Conservation (phyloP, 2,329 filamentous ascomycete species). For the Rhynchosporium agropyri region DNA sequence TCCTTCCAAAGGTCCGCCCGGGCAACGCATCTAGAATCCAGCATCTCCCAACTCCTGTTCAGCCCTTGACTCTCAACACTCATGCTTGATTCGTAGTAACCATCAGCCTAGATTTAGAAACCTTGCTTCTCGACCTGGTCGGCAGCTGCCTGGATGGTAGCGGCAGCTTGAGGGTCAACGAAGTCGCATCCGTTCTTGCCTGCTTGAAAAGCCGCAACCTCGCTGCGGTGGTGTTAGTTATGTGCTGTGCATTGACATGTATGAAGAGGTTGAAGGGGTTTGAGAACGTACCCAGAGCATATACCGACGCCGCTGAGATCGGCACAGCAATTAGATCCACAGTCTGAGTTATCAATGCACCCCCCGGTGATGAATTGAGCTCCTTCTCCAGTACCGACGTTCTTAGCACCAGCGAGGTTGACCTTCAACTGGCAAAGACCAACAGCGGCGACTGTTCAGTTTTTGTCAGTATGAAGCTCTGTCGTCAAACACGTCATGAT, state of each 20-base stretch:
- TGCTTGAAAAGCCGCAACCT: constrained; percentile 44
- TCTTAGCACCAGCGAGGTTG: constrained; percentile 43
- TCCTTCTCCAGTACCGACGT: constrained; percentile 43
- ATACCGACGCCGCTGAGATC: constrained; percentile 41
- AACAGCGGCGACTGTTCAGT: constrained; percentile 39
- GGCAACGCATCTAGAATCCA: constrained; percentile 8
- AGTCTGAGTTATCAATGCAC: constrained; percentile 44
- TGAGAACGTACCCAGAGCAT: constrained; percentile 39
- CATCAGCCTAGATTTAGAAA: constrained; percentile 35
- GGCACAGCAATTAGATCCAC: constrained; percentile 43
- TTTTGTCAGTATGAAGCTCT: constrained; percentile 8
- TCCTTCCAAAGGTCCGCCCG: constrained; percentile 11
- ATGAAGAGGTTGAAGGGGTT: too few species aligned
- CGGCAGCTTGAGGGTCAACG: constrained; percentile 43
- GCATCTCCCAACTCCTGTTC: constrained; percentile 9
- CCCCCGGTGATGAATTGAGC: constrained; percentile 46
- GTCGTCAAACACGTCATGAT: neutral
- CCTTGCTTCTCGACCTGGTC: constrained; percentile 42
- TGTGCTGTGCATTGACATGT: neutral
- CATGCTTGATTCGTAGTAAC: neutral
- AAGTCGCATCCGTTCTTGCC: constrained; percentile 46
- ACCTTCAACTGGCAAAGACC: constrained; percentile 39
- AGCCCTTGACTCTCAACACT: neutral
- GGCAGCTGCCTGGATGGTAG: constrained; percentile 32
- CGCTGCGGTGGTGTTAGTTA: constrained; percentile 14